Base-by-base conservation (phyloP, 2,329 filamentous ascomycete species). In the Coniochaeta hoffmannii region DNA sequence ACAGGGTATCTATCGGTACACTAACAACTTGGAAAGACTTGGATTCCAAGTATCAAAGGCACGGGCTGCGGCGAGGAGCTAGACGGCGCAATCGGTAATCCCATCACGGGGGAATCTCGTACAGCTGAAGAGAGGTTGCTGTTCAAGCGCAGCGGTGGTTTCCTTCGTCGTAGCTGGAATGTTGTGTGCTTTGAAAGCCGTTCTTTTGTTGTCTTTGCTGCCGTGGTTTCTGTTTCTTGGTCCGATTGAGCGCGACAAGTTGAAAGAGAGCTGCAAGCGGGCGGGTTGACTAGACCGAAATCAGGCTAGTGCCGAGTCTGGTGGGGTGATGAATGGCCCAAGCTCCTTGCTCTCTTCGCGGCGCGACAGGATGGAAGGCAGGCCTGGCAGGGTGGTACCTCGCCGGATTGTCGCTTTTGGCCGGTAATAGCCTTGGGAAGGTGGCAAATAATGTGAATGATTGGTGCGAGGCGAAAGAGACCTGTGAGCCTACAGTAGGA, bases 1-100 rank as follows among this genome's bases (percentile, higher is more conserved):
- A 7, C 4, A 10, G 17, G 36, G n/a, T 41, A 19, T n/a, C n/a
- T n/a, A 30, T 50, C 4, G n/a, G 24, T 28, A 6, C n/a, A 41
- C 36, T 22, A 11, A 41, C 36, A 41, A 22, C 36, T 41, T 41
- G 36, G 36, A 22, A 9, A 22, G 17, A 41, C 17, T 41, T 22
- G 4, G 7, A 19, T 22, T 22, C 12, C 17, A 4, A 22, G 36
- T 14, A 51, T 22, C n/a, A 11, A 31, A 51, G 19, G 26, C 30
- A 50, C 9, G 24, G 31, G 38, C 22, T 46, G 41, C 24, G n/a
- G 32, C 49, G 22, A 11, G 28, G n/a, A 31, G 26, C 31, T 51
- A 28, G 32, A 26, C n/a, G 49, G 49, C 26, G 49, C 49, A 34
- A 22, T 51, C 49, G 49, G 49, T 51, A 51, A 51, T 32, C 49